Conservation (phyloP, 305 asterid species). For the Striga hermonthica region DNA sequence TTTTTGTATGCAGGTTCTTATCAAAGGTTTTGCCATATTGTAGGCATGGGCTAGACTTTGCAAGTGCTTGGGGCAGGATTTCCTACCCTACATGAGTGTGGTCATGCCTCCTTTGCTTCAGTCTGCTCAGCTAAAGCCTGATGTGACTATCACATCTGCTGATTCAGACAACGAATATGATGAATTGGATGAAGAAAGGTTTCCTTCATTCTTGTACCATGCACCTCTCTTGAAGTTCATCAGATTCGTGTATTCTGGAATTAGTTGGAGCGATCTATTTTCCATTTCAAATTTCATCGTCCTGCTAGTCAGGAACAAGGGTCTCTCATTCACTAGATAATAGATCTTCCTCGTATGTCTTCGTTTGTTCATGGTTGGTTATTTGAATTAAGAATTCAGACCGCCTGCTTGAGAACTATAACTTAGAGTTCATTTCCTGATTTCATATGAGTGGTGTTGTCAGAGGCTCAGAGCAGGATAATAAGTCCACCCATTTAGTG, state of each 20-base stretch:
- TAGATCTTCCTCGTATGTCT: not conserved
- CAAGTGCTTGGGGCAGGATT: conserved; percentile 98
- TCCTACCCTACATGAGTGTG: conserved; percentile 93
- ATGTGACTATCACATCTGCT: conserved; percentile 86
- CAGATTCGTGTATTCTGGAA: not conserved
- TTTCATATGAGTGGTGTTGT: not conserved
- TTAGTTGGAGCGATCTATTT: not conserved
- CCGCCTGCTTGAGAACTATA: not conserved
- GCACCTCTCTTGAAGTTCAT: not conserved
- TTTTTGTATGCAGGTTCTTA: conserved; percentile 24
- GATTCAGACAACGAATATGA: conserved; percentile 86
- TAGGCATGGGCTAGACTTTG: conserved; percentile 99
- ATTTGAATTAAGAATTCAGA: not conserved
- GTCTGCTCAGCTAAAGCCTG: conserved; percentile 98
- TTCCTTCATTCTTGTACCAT: conserved; percentile 13
- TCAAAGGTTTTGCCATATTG: conserved; percentile 27
- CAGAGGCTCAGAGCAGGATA: not conserved
- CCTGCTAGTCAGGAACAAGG: not conserved
- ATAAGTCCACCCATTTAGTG: not conserved
- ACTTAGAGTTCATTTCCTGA: not conserved
- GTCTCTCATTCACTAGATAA: not conserved
- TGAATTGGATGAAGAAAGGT: conserved; percentile 97
- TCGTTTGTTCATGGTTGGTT: not conserved
- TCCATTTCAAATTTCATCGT: not conserved
- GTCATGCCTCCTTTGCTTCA: conserved; percentile 98